phyloP scores from a whole-genome alignment of 2,329 filamentous ascomycete genomes.

The Bipolaris zeicola region DNA sequence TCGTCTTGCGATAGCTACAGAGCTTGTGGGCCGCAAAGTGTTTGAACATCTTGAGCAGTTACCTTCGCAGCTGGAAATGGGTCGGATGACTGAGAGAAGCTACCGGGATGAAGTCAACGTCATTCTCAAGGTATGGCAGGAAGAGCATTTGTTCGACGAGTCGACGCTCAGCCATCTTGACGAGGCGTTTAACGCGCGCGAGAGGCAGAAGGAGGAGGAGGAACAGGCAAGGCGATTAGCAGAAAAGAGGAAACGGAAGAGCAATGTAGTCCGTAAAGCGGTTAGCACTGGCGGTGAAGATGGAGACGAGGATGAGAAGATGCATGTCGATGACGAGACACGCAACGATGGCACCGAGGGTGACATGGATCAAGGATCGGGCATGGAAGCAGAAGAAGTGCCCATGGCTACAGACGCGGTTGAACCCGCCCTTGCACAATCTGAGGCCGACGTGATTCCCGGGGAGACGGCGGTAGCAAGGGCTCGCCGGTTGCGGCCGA shows the following conservation, averaged over 20 bases:
- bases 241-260: conserved; percentile 48
- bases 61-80: conserved; percentile 76
- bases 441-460: conserved; percentile 20
- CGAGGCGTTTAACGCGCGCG: conserved; percentile 41
- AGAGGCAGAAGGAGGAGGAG: conserved; percentile 50
- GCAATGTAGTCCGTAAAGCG: conserved; percentile 16
- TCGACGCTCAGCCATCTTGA: conserved; percentile 31
- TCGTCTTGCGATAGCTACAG: conserved; percentile 76
- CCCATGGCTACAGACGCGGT: too few species aligned
- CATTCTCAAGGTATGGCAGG: conserved; percentile 44
- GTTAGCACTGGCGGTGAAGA: conserved; percentile 13
- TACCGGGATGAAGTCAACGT: conserved; percentile 42
- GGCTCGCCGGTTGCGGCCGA: conserved; percentile 42
- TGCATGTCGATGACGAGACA: conserved; percentile 26
- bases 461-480: conserved; percentile 46
- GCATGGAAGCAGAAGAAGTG: neutral
- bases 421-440: neutral
- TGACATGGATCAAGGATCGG: neutral
- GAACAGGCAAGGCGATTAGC: conserved; percentile 72
- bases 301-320: conserved; percentile 24
- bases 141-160: conserved; percentile 42
- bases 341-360: conserved; percentile 5
- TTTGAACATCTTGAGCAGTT: conserved; percentile 79
- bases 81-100: conserved; percentile 73
- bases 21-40: conserved; percentile 68